Conservation (phyloP, 2,329 filamentous ascomycete species). For the Epichloe baconii region DNA sequence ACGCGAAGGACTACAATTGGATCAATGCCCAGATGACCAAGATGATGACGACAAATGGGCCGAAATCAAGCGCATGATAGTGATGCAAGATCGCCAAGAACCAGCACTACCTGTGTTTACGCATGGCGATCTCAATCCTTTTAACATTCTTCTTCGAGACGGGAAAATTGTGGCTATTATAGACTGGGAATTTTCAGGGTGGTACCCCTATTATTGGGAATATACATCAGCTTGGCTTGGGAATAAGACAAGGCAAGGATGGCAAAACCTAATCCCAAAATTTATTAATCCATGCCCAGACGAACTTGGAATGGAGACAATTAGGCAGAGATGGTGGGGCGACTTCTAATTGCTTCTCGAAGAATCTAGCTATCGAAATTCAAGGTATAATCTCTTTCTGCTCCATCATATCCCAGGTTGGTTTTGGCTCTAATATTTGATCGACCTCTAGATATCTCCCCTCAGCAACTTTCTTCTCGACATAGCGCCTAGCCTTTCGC, state of each 20-base stretch:
- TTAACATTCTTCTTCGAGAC: slow-evolving; percentile 28
- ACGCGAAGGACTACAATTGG: slow-evolving; percentile 13
- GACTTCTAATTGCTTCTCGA: slow-evolving; percentile 2
- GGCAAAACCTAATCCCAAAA: slow-evolving; percentile 19
- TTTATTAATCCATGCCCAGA: slow-evolving; percentile 24
- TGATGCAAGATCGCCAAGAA: slow-evolving; percentile 20
- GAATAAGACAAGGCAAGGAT: slow-evolving; percentile 19
- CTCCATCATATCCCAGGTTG: slow-evolving; percentile 17
- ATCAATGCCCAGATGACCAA: slow-evolving; percentile 8
- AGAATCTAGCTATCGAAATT: background rate
- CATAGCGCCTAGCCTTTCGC: slow-evolving; percentile 20
- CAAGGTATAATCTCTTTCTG: slow-evolving; percentile 13
- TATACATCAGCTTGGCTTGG: slow-evolving; percentile 17
- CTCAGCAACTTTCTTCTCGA: slow-evolving; percentile 16
- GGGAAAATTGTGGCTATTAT: slow-evolving; percentile 30
- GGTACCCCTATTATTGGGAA: slow-evolving; percentile 23
- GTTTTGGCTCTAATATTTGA: slow-evolving; percentile 12
- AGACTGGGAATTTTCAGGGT: slow-evolving; percentile 22
- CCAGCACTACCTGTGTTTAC: slow-evolving; percentile 29
- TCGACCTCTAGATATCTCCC: slow-evolving; percentile 10
- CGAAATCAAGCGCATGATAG: slow-evolving; percentile 20
- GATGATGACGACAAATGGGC: slow-evolving; percentile 12
- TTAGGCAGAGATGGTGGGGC: slow-evolving; percentile 24
- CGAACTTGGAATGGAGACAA: slow-evolving; percentile 27
- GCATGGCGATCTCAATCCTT: slow-evolving; percentile 30